Percentiles rank a stretch among this genome's conserved stretches.
Conservation (phyloP, 2,329 filamentous ascomycete genomes). For the Diplocarpon rosae region DNA sequence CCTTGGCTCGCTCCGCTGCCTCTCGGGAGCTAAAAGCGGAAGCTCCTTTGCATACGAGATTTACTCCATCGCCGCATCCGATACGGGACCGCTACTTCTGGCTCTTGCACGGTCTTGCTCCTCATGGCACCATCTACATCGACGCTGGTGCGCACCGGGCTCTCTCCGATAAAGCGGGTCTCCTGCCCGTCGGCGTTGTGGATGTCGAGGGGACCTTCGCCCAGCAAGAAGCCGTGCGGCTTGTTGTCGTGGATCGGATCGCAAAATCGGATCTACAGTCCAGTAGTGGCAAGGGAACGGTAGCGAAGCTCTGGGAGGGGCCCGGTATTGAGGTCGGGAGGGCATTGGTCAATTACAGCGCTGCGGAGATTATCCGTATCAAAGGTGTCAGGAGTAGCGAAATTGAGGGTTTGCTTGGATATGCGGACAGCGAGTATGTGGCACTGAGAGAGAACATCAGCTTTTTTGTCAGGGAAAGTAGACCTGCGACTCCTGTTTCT, state of each 20-base stretch:
- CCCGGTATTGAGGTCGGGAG: conserved; percentile 66
- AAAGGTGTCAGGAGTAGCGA: conserved; percentile 74
- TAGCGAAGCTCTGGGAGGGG: conserved; percentile 39
- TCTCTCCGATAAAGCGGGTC: conserved; percentile 69
- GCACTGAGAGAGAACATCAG: conserved; percentile 81
- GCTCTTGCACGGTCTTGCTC: conserved; percentile 83
- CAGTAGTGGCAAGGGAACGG: conserved; percentile 5
- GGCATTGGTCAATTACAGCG: conserved; percentile 88
- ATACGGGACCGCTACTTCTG: conserved; percentile 94
- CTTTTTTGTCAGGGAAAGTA: conserved; percentile 34
- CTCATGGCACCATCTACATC: conserved; percentile 86
- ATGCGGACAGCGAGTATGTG: conserved; percentile 91
- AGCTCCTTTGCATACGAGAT: conserved; percentile 78
- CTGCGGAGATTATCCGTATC: conserved; percentile 71
- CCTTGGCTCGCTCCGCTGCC: conserved; percentile 30
- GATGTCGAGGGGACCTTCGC: conserved; percentile 81
- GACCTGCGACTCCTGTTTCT: conserved; percentile 24
- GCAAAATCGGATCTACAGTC: neutral
- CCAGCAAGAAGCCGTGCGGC: conserved; percentile 82
- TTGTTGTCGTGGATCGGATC: conserved; percentile 64
- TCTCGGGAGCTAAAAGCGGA: conserved; percentile 29
- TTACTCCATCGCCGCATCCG: conserved; percentile 72
- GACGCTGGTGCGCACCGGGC: conserved; percentile 81
- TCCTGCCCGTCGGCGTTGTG: conserved; percentile 83
- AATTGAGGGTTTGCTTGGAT: conserved; percentile 71